phyloP scores from a whole-genome alignment of 2,329 filamentous ascomycete genomes.

The Beauveria sp. region DNA sequence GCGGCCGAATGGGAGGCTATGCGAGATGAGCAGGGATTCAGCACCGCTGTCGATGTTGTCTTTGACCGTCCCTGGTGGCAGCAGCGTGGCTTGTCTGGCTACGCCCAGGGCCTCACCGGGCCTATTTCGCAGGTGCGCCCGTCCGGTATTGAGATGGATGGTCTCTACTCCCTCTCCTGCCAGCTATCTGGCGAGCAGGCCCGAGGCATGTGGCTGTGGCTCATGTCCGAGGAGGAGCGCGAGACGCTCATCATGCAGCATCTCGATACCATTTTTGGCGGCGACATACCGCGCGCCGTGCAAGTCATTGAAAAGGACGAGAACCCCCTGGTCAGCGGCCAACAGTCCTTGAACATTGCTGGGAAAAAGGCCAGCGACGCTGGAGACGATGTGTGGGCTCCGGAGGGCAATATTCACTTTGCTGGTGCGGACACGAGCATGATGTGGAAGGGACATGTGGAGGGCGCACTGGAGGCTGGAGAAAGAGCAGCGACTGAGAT shows the following conservation, averaged over 20 bases:
- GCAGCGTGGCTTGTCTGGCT: conserved; percentile 15
- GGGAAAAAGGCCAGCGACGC: conserved; percentile 10
- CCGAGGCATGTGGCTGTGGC: conserved; percentile 13
- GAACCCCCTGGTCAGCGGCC: conserved; percentile 2
- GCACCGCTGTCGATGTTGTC: conserved; percentile 13
- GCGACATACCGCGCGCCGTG: conserved; percentile 11
- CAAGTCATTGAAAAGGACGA: conserved; percentile 10
- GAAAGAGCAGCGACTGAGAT: conserved; percentile 15
- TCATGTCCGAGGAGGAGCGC: conserved; percentile 10
- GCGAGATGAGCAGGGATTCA: conserved; percentile 13
- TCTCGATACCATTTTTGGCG: conserved; percentile 12
- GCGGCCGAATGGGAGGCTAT: conserved; percentile 16
- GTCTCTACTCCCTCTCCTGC: conserved; percentile 15
- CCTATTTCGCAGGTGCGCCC: conserved; percentile 15
- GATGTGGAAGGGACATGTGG: conserved; percentile 18
- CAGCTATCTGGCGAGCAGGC: conserved; percentile 15
- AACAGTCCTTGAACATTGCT: conserved; percentile 13
- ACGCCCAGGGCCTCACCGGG: conserved; percentile 13
- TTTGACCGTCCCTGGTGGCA: conserved; percentile 19
- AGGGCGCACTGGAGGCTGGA: conserved; percentile 17
- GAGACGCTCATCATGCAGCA: conserved; percentile 8
- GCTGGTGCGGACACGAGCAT: conserved; percentile 17
- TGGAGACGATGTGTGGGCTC: conserved; percentile 11
- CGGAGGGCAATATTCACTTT: conserved; percentile 17
- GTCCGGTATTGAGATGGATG: conserved; percentile 12